A percentile compares a stretch with the other conserved stretches of the same genome.
Conservation (phyloP, 768 basidiomycete genomes). For the Nidularia pulvinata region DNA sequence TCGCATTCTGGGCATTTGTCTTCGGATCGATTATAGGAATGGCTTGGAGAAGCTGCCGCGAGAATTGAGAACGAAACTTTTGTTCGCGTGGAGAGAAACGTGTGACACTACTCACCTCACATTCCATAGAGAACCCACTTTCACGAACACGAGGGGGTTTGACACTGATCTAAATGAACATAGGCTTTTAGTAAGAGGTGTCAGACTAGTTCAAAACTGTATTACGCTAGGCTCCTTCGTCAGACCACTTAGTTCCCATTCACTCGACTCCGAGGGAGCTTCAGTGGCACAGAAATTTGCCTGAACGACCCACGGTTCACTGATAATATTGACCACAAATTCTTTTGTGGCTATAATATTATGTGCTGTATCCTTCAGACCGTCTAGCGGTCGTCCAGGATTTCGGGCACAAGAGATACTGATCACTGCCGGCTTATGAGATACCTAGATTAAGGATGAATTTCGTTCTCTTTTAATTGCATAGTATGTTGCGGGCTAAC, state of each 20-base stretch:
- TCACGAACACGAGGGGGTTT: slow-evolving; percentile 60
- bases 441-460: slow-evolving; percentile 27
- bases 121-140: slow-evolving; percentile 65
- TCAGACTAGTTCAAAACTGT: not conserved
- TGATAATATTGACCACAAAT: slow-evolving; percentile 77
- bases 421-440: slow-evolving; percentile 60
- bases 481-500: slow-evolving; percentile 8
- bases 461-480: not conserved
- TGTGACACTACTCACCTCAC: slow-evolving; percentile 31
- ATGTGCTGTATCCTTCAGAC: slow-evolving; percentile 54
- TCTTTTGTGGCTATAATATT: slow-evolving; percentile 67
- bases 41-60: slow-evolving; percentile 35
- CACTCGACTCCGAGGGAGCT: slow-evolving; percentile 47
- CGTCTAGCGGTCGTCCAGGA: slow-evolving; percentile 6
- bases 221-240: slow-evolving; percentile 55
- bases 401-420: slow-evolving; percentile 38
- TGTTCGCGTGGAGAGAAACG: not conserved
- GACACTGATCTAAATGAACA: slow-evolving; percentile 29
- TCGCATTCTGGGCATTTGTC: slow-evolving; percentile 27
- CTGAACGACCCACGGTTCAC: slow-evolving; percentile 62
- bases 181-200: not conserved
- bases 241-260: slow-evolving; percentile 64
- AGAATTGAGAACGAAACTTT: slow-evolving; percentile 18
- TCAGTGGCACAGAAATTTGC: slow-evolving; percentile 54
- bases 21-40: slow-evolving; percentile 39